phyloP scores from a whole-genome alignment of 2,329 filamentous ascomycete genomes.

The Diaporthe sp. region DNA sequence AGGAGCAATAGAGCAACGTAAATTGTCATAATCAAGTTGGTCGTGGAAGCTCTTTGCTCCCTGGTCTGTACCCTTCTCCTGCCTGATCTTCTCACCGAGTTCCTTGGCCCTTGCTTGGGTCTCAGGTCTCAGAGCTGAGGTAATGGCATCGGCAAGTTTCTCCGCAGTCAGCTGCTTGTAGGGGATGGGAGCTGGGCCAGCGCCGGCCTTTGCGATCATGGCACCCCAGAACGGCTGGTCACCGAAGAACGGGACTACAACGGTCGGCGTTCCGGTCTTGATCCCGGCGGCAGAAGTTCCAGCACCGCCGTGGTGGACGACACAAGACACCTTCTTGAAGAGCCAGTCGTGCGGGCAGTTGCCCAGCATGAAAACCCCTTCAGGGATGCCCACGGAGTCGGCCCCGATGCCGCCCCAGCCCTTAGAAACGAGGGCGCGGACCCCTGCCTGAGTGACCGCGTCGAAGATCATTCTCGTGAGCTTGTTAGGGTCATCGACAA shows the following conservation, averaged over 20 bases:
- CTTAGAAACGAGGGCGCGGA: slow-evolving; percentile 86
- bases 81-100: slow-evolving; percentile 74
- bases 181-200: slow-evolving; percentile 78
- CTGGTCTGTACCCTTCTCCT: slow-evolving; percentile 70
- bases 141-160: slow-evolving; percentile 75
- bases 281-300: slow-evolving; percentile 93
- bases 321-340: slow-evolving; percentile 83
- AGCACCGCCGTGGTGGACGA: slow-evolving; percentile 90
- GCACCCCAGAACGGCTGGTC: slow-evolving; percentile 88
- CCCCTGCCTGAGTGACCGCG: slow-evolving; percentile 74
- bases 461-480: slow-evolving; percentile 82
- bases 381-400: slow-evolving; percentile 77
- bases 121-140: slow-evolving; percentile 70
- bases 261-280: slow-evolving; percentile 81
- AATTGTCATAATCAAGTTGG: slow-evolving; percentile 74
- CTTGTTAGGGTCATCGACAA: slow-evolving; percentile 80
- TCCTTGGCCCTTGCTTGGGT: slow-evolving; percentile 69
- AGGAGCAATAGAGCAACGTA: slow-evolving; percentile 79
- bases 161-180: slow-evolving; percentile 77
- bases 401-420: slow-evolving; percentile 90
- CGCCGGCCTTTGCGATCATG: slow-evolving; percentile 80
- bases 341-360: slow-evolving; percentile 93
- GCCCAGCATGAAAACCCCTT: slow-evolving; percentile 85
- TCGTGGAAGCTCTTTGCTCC: slow-evolving; percentile 79
- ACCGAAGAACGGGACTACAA: slow-evolving; percentile 89